Base-by-base conservation (phyloP, 306 rosid species). In the Abrus precatorius region DNA sequence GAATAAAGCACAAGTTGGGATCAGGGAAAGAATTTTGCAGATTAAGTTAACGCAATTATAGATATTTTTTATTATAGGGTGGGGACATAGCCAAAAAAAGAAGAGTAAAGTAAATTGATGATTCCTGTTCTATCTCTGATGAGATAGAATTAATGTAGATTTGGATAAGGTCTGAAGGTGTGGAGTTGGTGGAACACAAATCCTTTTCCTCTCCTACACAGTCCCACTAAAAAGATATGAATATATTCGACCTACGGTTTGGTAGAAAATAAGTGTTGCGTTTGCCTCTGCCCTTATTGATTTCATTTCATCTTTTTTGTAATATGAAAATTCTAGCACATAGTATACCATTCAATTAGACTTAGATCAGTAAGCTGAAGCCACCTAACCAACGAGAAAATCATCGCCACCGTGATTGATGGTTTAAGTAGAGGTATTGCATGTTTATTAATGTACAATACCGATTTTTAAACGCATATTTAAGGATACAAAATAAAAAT, bases 161-260 rank as follows among this genome's bases (percentile, higher is more conserved):
- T 82, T 92, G 97, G 95, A 92, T 92, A 91, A 92, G 95, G 77
- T 65, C 55, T 74, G 80, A 82, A 60, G 82, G 75, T 78, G 85
- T 88, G 91, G 90, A 91, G 94, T 92, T 88, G 95, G 90, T 91
- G 97, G 84, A 93, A 86, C 87, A 79, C 92, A 88, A 77, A 88
- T 89, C 94, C 66, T 43, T 78, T 82, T 76, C 77, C 87, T 56
- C 57, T 80, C 67, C n/a, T 52, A 32, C 41, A 27, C 70, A 61
- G 69, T 83, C 72, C 87, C 82, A 85, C 71, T 43, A 57, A 30
- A 69, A 64, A 67, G 62, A 70, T 61, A 78, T 48, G 84, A 82
- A 85, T 45, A 74, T 60, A 55, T 44, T 64, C 64, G 3, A 50
- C 71, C 66, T 77, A 33, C 11, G 68, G 85, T 87, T 78, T 66